Evolutionary conservation across 129 eudicot genomes (phyloP).

Genomic region (Solidago caesia): DNA sequence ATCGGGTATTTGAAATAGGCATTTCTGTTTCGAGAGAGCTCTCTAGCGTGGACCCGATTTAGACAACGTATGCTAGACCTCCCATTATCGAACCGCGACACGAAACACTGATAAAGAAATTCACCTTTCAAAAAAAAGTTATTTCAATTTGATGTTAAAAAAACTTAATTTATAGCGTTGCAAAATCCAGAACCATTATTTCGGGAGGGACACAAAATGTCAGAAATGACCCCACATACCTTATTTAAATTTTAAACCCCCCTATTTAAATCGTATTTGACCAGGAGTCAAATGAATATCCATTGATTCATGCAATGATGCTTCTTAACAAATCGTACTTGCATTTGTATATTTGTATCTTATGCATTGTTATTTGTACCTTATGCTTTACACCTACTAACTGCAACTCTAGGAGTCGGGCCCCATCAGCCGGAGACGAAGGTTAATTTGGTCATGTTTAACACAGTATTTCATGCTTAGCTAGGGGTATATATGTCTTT

Average conservation of each 20-base stretch:
- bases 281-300: constrained; percentile 31
- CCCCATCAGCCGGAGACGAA: constrained; percentile 32
- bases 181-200: constrained; percentile 21
- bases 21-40: too few relatives aligned
- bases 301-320: constrained; percentile 30
- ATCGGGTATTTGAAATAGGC: too few relatives aligned
- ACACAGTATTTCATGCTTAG: constrained; percentile 24
- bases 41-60: too few relatives aligned
- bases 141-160: not conserved
- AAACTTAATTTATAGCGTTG: not conserved
- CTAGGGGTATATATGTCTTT: too few relatives aligned
- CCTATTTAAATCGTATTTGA: constrained; percentile 26
- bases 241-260: too few relatives aligned
- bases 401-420: constrained; percentile 29
- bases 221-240: constrained; percentile 28
- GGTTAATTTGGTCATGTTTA: constrained; percentile 28
- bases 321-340: constrained; percentile 20
- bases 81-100: too few relatives aligned
- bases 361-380: constrained; percentile 18
- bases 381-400: constrained; percentile 12
- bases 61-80: too few relatives aligned
- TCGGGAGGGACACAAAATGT: constrained; percentile 22
- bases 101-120: too few relatives aligned
- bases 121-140: too few relatives aligned
- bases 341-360: constrained; percentile 13